Evolutionary conservation across 164 flowering plant genomes (phyloP).

Genomic region (grape (Vitis vinifera)): ASM3070453v1 NC_081814.1:16883001-16883500

Average conservation of each 20-base stretch:
- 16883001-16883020: constrained; percentile 44
- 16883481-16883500: constrained; percentile 72
- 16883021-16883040: constrained; percentile 50
- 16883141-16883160: constrained; percentile 81
- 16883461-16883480: constrained; percentile 83
- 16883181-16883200: constrained; percentile 66
- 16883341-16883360: constrained; percentile 67
- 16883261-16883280: constrained; percentile 75
- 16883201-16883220: constrained; percentile 65
- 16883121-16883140: constrained; percentile 94
- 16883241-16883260: constrained; percentile 69
- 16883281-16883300: constrained; percentile 88
- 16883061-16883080: constrained; percentile 91
- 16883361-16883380: constrained; percentile 86
- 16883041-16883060: constrained; percentile 81
- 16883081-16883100: constrained; percentile 99
- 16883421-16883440: constrained; percentile 84
- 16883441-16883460: constrained; percentile 84
- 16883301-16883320: constrained; percentile 89
- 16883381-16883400: constrained; percentile 64
- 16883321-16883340: constrained; percentile 62
- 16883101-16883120: constrained; percentile 88
- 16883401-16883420: constrained; percentile 80
- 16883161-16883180: constrained; percentile 49
- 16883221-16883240: constrained; percentile 69